phyloP scores from a whole-genome alignment of 169 alveolate species.

The Plasmodium gonderi region DNA sequence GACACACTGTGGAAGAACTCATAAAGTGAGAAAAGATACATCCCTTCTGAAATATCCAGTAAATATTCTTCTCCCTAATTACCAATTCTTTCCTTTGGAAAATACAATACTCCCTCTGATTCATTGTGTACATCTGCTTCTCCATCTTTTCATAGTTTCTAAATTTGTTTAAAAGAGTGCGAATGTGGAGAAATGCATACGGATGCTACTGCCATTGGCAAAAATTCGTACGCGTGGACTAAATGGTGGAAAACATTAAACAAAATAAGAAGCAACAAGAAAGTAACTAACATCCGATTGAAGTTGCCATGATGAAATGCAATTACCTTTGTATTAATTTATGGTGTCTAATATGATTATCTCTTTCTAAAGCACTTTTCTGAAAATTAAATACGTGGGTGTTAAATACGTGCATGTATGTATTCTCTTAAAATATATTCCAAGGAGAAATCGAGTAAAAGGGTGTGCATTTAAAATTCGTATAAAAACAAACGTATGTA shows the following conservation, averaged over 20 bases:
- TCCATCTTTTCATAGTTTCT: constrained; percentile 25
- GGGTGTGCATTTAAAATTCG: background rate
- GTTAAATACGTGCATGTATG: background rate
- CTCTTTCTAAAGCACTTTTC: constrained; percentile 28
- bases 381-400: background rate
- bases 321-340: constrained; percentile 29
- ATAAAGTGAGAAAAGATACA: background rate
- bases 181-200: background rate
- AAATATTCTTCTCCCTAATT: background rate
- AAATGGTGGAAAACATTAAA: background rate
- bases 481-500: background rate
- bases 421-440: background rate
- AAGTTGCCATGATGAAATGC: background rate
- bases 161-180: background rate
- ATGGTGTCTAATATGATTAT: constrained; percentile 14
- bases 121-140: constrained; percentile 11
- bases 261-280: background rate
- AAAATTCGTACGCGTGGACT: no score
- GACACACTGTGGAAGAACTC: background rate
- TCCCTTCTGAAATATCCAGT: background rate
- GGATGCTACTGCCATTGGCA: no score
- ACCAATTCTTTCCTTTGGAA: constrained; percentile 22
- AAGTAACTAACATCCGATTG: background rate
- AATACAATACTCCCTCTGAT: constrained; percentile 10
- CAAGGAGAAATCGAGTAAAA: background rate